Evolutionary conservation across 306 rosid genomes (phyloP).

Genomic region (Fagus sylvatica): DNA sequence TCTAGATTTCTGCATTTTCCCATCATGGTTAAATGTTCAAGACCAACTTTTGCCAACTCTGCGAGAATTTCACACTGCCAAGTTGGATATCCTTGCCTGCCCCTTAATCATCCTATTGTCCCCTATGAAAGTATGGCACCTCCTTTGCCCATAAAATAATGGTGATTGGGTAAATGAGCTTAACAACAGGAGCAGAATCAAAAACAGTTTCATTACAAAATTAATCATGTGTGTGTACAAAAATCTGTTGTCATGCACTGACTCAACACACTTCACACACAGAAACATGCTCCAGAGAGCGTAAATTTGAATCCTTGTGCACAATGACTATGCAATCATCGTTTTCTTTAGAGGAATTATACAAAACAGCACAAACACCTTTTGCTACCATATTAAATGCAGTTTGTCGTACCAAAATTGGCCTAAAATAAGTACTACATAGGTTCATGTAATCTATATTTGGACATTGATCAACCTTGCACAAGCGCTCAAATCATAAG

Average conservation of each 20-base stretch:
- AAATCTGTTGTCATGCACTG: neutral
- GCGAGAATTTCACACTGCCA: too few relatives aligned
- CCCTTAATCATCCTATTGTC: neutral
- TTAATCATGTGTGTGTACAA: neutral
- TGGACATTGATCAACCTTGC: neutral
- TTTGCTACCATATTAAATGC: neutral
- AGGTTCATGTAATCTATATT: neutral
- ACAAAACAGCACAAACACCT: neutral
- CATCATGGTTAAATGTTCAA: too few relatives aligned
- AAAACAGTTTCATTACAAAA: neutral
- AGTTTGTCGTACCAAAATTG: neutral
- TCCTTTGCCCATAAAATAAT: neutral
- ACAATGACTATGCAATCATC: neutral
- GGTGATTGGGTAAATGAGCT: neutral
- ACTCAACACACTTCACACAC: neutral
- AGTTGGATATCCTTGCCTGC: neutral
- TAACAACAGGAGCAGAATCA: neutral
- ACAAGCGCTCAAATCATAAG: constrained; percentile 3
- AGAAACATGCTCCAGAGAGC: neutral
- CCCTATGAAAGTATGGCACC: neutral
- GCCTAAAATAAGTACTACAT: neutral
- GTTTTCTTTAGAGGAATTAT: neutral
- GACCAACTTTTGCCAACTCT: too few relatives aligned
- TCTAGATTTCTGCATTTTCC: too few relatives aligned
- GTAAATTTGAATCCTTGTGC: neutral